Evolutionary conservation across 2,329 filamentous ascomycete genomes (phyloP), one percentile per base, ranked within the genome.

Genomic region (Colletotrichum liaoningense): DNA sequence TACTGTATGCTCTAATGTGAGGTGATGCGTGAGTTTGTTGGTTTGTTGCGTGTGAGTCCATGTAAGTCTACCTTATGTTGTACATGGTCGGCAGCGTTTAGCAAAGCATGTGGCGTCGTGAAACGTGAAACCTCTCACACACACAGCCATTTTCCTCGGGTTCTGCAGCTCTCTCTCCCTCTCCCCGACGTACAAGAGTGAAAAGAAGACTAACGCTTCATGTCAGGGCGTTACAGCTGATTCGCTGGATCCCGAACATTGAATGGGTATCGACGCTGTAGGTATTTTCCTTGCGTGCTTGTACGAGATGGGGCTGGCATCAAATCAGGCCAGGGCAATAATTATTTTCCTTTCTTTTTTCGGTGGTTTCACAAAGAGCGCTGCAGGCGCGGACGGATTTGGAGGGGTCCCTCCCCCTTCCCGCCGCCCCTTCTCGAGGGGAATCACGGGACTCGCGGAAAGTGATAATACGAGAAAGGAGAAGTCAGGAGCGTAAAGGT

Each of bases 381-480:
- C 66, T 64, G 46, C 65, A 69, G 11, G 65, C 38, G 59, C 58
- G 24, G 33, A 35, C 30, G 52, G 67, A 14, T 30, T 38, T 9
- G 24, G 19, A 33, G 9, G 38, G 33, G 22, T 54, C 42, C 42
- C 42, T 19, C 42, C 42, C 42, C 30, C 8, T 33, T 28, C 26
- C 30, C 30, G 30, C 30, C 14, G 38, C 38, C 38, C 38, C 14
- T 42, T n/a, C 42, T 49, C 19, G 0, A 19, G 42, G 42, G 33
- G 4, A 49, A 49, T 49, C 42, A 49, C 42, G 19, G 42, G 16
- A 49, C 42, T 7, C 16, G 42, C 16, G 42, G 42, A 9, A 49
- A 49, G 11, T 49, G 42, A 49, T 19, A 49, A 73, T 70, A 70
- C 66, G 70, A 73, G 70, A 33, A 24, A 35, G 60, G 9, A 30